Evolutionary conservation across 768 basidiomycete species (phyloP).

Genomic region (Gloeostereum incarnatum): DNA sequence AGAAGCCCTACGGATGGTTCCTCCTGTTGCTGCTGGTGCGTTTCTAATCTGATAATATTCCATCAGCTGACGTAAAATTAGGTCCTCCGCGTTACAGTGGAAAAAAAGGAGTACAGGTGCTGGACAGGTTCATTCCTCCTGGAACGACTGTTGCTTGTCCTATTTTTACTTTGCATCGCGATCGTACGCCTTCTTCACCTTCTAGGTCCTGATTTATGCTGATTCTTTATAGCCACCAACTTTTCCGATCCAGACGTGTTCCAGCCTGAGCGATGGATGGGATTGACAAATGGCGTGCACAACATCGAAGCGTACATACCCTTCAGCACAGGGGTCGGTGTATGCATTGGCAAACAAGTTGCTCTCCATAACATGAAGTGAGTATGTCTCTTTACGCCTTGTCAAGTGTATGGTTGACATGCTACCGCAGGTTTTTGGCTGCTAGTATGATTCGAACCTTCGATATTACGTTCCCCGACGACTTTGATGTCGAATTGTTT

Average conservation of each 20-base stretch:
- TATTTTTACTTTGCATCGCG: constrained; percentile 1
- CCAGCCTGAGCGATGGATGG: constrained; percentile 2
- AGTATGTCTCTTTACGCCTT: not conserved
- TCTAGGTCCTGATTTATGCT: not conserved
- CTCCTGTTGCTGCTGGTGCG: constrained; percentile 4
- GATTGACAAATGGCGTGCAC: not conserved
- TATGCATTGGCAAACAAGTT: constrained; percentile 4
- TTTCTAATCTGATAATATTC: not conserved
- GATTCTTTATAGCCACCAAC: constrained; percentile 1
- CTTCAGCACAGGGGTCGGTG: not conserved
- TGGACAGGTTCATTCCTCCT: not conserved
- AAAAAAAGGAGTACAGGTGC: not conserved
- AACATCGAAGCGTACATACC: constrained; percentile 3
- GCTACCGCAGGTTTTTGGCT: not conserved
- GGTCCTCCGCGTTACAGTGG: constrained; percentile 1
- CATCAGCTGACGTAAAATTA: not conserved
- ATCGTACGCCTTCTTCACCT: not conserved
- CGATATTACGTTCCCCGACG: not conserved
- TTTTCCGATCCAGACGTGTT: not conserved
- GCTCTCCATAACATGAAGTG: constrained; percentile 4
- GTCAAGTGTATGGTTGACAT: not conserved
- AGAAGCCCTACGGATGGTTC: constrained; percentile 1
- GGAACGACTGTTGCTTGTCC: constrained; percentile 2
- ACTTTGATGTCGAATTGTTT: constrained; percentile 1
- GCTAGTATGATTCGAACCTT: constrained; percentile 1